These are phyloP conservation scores for Suillus plorans DNA, from an alignment of 768 basidiomycete species.

Conservation along the genomic window DNA sequence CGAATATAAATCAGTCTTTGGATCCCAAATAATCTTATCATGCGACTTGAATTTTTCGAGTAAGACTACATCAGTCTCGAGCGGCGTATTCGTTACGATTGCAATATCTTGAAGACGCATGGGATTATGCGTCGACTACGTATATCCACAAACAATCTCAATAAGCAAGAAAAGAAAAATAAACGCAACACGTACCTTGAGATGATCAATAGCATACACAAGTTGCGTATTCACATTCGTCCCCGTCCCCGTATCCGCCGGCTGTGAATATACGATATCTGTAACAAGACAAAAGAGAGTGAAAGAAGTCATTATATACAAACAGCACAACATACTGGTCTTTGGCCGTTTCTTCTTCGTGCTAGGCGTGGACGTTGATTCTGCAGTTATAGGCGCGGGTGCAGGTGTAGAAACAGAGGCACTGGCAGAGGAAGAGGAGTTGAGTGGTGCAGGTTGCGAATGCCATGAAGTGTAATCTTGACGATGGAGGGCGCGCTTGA, in stretches of 20 bases:
- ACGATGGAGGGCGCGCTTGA: conserved; percentile 61
- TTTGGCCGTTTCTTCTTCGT: conserved; percentile 58
- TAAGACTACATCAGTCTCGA: conserved; percentile 68
- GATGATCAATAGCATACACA: conserved; percentile 77
- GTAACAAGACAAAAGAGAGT: conserved; percentile 8
- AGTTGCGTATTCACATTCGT: conserved; percentile 85
- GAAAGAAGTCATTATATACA: neutral
- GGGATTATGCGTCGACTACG: conserved; percentile 58
- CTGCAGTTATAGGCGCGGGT: conserved; percentile 30
- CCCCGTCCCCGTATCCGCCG: conserved; percentile 81
- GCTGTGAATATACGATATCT: conserved; percentile 86
- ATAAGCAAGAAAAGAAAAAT: neutral
- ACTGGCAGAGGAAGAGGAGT: conserved; percentile 18
- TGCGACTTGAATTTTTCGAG: conserved; percentile 82
- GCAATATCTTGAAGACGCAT: conserved; percentile 89
- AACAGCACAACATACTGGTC: conserved; percentile 44
- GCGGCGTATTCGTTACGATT: conserved; percentile 72
- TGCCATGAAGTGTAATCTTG: conserved; percentile 80
- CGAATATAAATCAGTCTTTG: conserved; percentile 81
- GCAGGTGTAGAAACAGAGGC: conserved; percentile 17
- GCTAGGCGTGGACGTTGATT: neutral
- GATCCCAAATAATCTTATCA: conserved; percentile 76
- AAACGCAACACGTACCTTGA: conserved; percentile 52
- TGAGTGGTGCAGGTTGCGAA: conserved; percentile 50
- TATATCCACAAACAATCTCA: neutral